Percentiles rank a stretch among this genome's conserved stretches.
Evolutionary conservation across 2,329 filamentous ascomycete species (phyloP).

Genomic region (Fusarium neocosmosporiellum): DNA sequence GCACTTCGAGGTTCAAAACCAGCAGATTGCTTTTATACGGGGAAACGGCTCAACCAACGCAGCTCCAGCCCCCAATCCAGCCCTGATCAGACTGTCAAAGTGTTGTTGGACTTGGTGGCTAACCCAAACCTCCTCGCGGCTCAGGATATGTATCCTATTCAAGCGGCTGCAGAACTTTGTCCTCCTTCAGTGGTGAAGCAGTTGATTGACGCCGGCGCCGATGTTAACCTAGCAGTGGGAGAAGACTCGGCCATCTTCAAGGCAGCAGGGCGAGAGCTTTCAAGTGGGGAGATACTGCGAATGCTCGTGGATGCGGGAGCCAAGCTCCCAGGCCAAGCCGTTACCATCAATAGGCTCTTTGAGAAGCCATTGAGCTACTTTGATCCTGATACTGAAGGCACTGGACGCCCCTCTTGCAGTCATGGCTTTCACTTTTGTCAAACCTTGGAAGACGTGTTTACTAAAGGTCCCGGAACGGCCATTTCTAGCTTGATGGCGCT

Average conservation of each 20-base stretch:
- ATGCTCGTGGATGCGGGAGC: constrained; percentile 1
- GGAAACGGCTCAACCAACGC: not conserved
- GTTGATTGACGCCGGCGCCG: constrained; percentile 14
- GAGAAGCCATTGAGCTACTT: not conserved
- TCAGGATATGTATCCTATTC: not conserved
- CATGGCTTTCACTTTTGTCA: not conserved
- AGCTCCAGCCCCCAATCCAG: not conserved
- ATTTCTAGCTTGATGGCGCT: not conserved
- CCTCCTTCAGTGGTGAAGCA: not conserved
- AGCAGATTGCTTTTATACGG: not conserved
- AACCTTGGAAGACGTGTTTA: constrained; percentile 11
- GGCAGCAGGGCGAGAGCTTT: not conserved
- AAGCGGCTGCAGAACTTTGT: not conserved
- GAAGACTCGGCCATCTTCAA: not conserved
- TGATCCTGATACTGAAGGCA: not conserved
- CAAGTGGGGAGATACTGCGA: not conserved
- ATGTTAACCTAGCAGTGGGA: not conserved
- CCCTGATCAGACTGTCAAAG: not conserved
- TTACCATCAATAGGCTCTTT: not conserved
- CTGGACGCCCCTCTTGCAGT: not conserved
- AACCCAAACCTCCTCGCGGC: constrained; percentile 2
- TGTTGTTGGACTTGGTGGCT: constrained; percentile 6
- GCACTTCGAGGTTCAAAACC: not conserved
- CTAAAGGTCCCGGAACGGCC: constrained; percentile 1
- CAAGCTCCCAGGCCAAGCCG: not conserved